Conservation (phyloP, 768 basidiomycete species). For the Suillus variegatus region DNA sequence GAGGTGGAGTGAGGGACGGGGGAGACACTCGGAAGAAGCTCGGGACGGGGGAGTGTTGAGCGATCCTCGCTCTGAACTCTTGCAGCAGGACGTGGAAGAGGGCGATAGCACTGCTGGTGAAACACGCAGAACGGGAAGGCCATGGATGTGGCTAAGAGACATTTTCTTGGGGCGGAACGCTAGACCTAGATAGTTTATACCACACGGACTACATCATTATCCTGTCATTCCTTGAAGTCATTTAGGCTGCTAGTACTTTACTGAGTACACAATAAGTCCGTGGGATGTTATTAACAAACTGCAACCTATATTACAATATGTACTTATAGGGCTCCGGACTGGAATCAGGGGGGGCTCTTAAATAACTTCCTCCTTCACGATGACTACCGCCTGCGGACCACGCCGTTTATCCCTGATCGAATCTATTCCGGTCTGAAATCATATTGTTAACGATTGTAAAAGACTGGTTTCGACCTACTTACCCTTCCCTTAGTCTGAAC, state of each 20-base stretch:
- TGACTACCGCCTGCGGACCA: not conserved
- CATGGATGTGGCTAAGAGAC: constrained; percentile 32
- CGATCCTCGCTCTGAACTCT: constrained; percentile 3
- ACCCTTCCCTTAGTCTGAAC: constrained; percentile 21
- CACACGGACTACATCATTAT: not conserved
- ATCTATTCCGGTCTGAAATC: constrained; percentile 16
- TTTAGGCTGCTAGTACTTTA: not conserved
- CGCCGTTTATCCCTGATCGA: constrained; percentile 7
- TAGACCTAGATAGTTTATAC: constrained; percentile 2
- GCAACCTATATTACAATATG: not conserved
- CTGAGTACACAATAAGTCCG: not conserved
- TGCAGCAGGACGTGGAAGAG: constrained; percentile 12
- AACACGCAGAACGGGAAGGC: constrained; percentile 12
- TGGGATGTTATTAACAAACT: not conserved
- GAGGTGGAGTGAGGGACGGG: constrained; percentile 50
- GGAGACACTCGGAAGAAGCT: constrained; percentile 14
- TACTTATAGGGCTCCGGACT: not conserved
- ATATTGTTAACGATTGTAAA: not conserved
- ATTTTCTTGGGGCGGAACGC: constrained; percentile 10
- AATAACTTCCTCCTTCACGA: not conserved
- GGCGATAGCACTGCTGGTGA: constrained; percentile 3
- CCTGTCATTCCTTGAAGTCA: not conserved
- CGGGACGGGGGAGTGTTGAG: constrained; percentile 12
- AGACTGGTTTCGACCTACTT: constrained; percentile 6
- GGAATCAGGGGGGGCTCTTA: not conserved